These are phyloP conservation scores for Botryotinia globosa DNA, from an alignment of 2,329 filamentous ascomycete genomes.

Conservation along the genomic window DNA sequence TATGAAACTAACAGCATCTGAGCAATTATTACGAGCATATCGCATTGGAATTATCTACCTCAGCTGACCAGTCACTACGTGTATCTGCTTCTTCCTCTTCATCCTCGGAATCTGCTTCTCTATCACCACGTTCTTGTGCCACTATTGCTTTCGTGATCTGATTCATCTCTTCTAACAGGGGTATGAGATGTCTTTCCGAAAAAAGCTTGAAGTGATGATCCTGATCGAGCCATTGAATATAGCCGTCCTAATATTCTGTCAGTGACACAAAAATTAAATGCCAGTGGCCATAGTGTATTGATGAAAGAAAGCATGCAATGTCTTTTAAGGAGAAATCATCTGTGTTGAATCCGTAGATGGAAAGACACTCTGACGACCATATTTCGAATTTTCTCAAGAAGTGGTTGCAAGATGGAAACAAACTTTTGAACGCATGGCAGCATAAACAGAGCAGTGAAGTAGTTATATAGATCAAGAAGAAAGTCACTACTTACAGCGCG, in stretches of 20 bases:
- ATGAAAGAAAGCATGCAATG: no score
- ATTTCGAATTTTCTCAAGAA: background rate
- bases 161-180: slow-evolving; percentile 5
- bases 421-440: background rate
- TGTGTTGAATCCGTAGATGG: background rate
- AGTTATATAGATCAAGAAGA: background rate
- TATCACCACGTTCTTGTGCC: slow-evolving; percentile 1
- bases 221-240: slow-evolving; percentile 15
- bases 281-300: background rate
- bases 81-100: slow-evolving; percentile 5
- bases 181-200: slow-evolving; percentile 2
- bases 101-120: background rate
- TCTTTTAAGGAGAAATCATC: background rate
- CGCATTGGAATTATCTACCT: background rate
- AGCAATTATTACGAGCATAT: background rate
- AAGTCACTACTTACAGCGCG: background rate
- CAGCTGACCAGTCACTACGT: background rate
- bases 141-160: slow-evolving; percentile 12
- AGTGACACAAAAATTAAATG: background rate
- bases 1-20: slow-evolving; percentile 7
- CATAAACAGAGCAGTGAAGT: background rate
- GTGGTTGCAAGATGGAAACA: background rate
- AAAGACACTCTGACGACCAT: background rate
- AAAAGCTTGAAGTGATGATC: slow-evolving; percentile 15
- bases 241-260: slow-evolving; percentile 11